Conservation (phyloP, 257 asterid species). For the Ilex aquifolium region DNA sequence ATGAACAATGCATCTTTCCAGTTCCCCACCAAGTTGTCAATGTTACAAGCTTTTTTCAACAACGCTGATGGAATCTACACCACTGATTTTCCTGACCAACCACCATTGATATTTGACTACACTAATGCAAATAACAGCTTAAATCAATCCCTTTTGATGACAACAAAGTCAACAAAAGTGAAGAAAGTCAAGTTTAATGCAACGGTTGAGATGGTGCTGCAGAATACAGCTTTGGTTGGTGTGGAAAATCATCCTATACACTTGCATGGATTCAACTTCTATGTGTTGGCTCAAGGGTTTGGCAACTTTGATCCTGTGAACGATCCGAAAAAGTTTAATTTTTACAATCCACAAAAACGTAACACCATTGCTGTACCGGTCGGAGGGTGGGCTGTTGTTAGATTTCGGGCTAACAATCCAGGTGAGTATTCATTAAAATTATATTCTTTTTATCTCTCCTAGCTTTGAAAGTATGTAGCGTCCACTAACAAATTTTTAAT, state of each 20-base stretch:
- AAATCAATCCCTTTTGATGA: not conserved
- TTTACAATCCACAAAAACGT: not conserved
- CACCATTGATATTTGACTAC: constrained; percentile 7
- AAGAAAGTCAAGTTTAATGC: constrained; percentile 9
- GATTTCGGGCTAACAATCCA: constrained; percentile 5
- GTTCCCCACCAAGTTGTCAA: constrained; percentile 4
- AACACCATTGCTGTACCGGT: not conserved
- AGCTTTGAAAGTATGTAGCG: too few relatives aligned
- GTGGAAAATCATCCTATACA: constrained; percentile 12
- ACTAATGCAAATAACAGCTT: constrained; percentile 2
- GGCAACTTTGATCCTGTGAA: constrained; percentile 7
- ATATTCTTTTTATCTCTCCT: too few relatives aligned
- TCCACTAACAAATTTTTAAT: too few relatives aligned
- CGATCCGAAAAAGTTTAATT: not conserved
- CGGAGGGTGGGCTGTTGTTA: constrained; percentile 2
- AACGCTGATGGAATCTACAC: constrained; percentile 10
- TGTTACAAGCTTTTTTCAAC: constrained; percentile 7
- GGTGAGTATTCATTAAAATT: not conserved
- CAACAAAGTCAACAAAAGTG: constrained; percentile 10
- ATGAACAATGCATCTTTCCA: constrained; percentile 11
- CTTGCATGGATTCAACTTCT: constrained; percentile 13
- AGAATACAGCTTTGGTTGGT: constrained; percentile 4
- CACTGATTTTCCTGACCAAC: constrained; percentile 5
- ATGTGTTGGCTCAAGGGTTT: constrained; percentile 16
- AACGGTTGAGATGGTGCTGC: constrained; percentile 14